Base-by-base conservation (phyloP, 2,329 filamentous ascomycete genomes). In the Ustulina deusta region DNA sequence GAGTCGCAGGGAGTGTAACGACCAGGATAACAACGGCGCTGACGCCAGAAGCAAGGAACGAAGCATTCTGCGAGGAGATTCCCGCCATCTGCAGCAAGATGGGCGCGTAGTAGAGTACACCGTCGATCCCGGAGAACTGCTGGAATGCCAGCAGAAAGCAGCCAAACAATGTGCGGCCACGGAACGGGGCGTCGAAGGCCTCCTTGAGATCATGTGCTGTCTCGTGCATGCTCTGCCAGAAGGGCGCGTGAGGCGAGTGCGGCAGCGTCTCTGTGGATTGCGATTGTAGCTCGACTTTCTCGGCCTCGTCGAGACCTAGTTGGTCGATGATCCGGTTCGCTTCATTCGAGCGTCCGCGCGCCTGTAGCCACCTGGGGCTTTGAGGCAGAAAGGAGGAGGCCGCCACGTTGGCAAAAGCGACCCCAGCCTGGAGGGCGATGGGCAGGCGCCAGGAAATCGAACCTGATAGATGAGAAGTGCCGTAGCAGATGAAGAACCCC, bases 401-500 rank as follows among this genome's bases (percentile, higher is more conserved):
- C 3, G 69, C 68, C 0, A 75, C 74, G 59, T 81, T 78, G 25
- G 69, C 68, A 3, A 80, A 76, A 5, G 78, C 78, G 9, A 80
- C 72, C 3, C 75, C 74, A 0, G 83, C 81, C 1, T 78, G 78
- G 0, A 81, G 71, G 0, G 81, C 81, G 1, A 87, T 79, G 0
- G 88, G 88, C 0, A 87, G 78, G 2, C 87, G 81, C 87, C 87
- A 90, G 0, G 86, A 84, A 1, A 87, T 73, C 0, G 84, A 84
- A 2, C 66, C 68, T 6, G 29, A 11, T 0, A 73, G 56, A 38
- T 66, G 60, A n/a, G 83, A 79, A 9, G 85, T 86, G 13, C 86
- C 88, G 69, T 90, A 90, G 72, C 86, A 89, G 6, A 83, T 84
- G 72, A 90, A 90, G 73, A 86, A 90, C 0, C 88, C 89, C 0